phyloP scores from a whole-genome alignment of 2,329 filamentous ascomycete species.

The Aquanectria penicillioides region DNA sequence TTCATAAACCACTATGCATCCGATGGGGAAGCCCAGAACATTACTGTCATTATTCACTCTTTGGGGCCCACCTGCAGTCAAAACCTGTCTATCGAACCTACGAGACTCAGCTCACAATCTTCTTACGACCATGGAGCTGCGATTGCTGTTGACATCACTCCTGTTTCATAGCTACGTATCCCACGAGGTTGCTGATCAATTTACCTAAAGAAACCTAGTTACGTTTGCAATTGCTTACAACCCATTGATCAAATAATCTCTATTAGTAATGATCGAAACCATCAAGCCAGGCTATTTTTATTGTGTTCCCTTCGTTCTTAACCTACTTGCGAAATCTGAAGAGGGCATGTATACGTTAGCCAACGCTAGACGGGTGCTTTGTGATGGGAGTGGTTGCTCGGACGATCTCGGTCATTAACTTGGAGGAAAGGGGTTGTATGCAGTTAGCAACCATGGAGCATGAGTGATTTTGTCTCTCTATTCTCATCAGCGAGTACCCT shows the following conservation, averaged over 20 bases:
- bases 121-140: conserved; percentile 50
- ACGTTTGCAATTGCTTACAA: conserved; percentile 64
- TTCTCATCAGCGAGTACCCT: background rate
- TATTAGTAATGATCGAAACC: conserved; percentile 54
- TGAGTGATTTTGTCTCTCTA: conserved; percentile 39
- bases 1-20: conserved; percentile 30
- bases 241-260: conserved; percentile 62
- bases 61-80: conserved; percentile 66
- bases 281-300: conserved; percentile 62
- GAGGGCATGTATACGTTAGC: conserved; percentile 61
- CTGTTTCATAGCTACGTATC: conserved; percentile 70
- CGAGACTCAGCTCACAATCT: conserved; percentile 59
- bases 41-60: conserved; percentile 45
- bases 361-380: conserved; percentile 63
- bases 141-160: conserved; percentile 64
- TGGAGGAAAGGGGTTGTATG: conserved; percentile 61
- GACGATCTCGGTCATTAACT: conserved; percentile 67
- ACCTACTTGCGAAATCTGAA: conserved; percentile 67
- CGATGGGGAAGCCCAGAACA: conserved; percentile 27
- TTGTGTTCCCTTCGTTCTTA: conserved; percentile 71
- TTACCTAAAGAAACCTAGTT: conserved; percentile 58
- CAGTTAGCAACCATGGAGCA: conserved; percentile 67
- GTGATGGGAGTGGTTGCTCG: conserved; percentile 67
- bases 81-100: conserved; percentile 72
- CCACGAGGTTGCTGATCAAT: conserved; percentile 64